Evolutionary conservation across 2,329 filamentous ascomycete genomes (phyloP).

Genomic region (Alternaria dauci): DNA sequence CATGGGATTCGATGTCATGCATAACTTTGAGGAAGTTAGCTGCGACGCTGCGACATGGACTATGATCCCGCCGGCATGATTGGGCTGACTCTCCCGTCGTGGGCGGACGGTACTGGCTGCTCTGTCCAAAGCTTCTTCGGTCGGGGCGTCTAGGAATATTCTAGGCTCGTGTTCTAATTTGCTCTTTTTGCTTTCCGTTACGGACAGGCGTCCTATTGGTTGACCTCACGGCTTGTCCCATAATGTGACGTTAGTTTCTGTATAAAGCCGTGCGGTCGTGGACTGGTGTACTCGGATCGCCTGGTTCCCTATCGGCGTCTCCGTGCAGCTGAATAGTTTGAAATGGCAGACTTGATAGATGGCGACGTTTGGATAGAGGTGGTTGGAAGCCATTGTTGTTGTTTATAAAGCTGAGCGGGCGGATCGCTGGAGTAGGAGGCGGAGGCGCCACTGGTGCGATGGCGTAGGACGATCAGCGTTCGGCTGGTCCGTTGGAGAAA

Average conservation of each 20-base stretch:
- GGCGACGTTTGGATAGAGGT: conserved; percentile 31
- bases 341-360: too few relatives aligned
- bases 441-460: neutral
- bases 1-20: conserved; percentile 82
- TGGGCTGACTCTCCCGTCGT: neutral
- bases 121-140: neutral
- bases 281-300: conserved; percentile 2
- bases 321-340: neutral
- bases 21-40: conserved; percentile 83
- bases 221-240: conserved; percentile 2
- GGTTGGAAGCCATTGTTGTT: conserved; percentile 11
- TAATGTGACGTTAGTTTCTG: conserved; percentile 10
- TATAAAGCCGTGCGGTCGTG: conserved; percentile 8
- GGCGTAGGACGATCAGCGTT: conserved; percentile 23
- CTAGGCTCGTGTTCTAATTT: neutral
- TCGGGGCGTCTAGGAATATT: neutral
- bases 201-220: conserved; percentile 2
- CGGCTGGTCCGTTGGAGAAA: conserved; percentile 30
- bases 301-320: neutral
- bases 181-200: neutral
- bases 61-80: conserved; percentile 57
- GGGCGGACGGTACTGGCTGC: neutral
- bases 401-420: conserved; percentile 22
- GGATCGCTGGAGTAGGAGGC: conserved; percentile 5
- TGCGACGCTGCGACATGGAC: conserved; percentile 71